Base-by-base conservation (phyloP, 2,329 filamentous ascomycete genomes). In the Pyrenochaeta sp. region DNA sequence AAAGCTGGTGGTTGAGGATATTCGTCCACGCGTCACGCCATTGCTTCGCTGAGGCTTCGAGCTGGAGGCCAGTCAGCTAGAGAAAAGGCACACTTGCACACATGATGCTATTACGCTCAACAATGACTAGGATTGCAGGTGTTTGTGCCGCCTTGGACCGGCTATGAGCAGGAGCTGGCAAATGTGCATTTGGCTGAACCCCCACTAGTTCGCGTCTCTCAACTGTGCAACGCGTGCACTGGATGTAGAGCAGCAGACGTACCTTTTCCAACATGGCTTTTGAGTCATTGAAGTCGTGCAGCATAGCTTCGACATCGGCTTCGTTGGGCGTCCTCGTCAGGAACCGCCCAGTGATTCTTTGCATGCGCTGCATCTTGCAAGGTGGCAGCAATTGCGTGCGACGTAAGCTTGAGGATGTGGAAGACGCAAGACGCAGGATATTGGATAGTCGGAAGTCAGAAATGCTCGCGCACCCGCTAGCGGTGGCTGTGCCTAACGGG, bases 21-120 rank as follows among this genome's bases (percentile, higher is more conserved):
- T 87, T 85, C 6, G 88, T 84, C 92, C 92, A 96, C 10, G 89
- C 85, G 70, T 94, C 90, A 71, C 90, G 87, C 89, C 91, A 95
- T 73, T 87, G 83, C 76, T 88, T 90, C 37, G 89, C 87, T 61
- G 90, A 88, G 64, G 92, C 90, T 66, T 93, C 86, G 67, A 95
- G 86, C 90, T 94, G 65, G 4, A 50, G 46, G 8, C 36, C 19
- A 25, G 42, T 36, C 6, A 15, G 30, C 19, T 9, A 22, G 36
- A 12, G 34, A n/a, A 12, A 4, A 6, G 22, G 25, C 42, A 44
- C 25, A 4, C 3, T 12, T 24, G 19, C 43, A 25, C 19, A 47
- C 5, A 24, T 12, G 32, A 10, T 28, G 46, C 22, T 28, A 12
- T 25, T n/a, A 44, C 9, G 9, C 24, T 43, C 24, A 13, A 37